phyloP scores from a whole-genome alignment of 148 eudicot genomes.

The Silene uniflora region DNA sequence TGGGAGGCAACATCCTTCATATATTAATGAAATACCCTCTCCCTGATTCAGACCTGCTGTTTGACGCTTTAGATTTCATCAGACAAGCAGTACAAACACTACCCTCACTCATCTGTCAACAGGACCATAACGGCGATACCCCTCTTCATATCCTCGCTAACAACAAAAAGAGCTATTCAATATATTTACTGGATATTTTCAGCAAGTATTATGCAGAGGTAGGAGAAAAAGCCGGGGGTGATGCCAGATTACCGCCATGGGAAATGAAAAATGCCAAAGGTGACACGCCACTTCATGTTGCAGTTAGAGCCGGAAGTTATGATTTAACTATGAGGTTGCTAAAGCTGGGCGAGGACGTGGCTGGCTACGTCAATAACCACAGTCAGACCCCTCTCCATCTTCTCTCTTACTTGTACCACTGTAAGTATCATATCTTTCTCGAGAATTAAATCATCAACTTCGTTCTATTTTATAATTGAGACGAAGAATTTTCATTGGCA shows the following conservation, averaged over 20 bases:
- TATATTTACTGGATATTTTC: no score
- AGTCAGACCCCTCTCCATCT: constrained; percentile 5
- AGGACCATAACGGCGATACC: background rate
- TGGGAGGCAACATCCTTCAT: background rate
- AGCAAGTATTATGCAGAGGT: no score
- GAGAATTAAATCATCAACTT: no score
- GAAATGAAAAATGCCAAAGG: background rate
- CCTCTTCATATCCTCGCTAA: constrained; percentile 7
- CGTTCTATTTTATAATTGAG: no score
- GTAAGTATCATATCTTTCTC: no score
- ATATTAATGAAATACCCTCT: background rate
- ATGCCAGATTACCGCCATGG: background rate
- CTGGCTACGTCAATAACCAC: background rate
- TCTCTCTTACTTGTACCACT: background rate
- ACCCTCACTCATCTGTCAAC: background rate
- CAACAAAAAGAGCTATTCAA: no score
- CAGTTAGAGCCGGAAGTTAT: background rate
- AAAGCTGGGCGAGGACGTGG: background rate
- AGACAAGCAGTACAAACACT: background rate
- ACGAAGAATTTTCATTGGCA: no score
- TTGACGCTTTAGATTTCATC: background rate
- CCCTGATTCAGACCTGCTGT: no score
- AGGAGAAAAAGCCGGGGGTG: background rate
- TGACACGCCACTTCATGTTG: background rate
- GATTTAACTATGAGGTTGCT: background rate